Conservation (phyloP, 768 basidiomycete genomes). For the Psilocybe cyanescens region DNA sequence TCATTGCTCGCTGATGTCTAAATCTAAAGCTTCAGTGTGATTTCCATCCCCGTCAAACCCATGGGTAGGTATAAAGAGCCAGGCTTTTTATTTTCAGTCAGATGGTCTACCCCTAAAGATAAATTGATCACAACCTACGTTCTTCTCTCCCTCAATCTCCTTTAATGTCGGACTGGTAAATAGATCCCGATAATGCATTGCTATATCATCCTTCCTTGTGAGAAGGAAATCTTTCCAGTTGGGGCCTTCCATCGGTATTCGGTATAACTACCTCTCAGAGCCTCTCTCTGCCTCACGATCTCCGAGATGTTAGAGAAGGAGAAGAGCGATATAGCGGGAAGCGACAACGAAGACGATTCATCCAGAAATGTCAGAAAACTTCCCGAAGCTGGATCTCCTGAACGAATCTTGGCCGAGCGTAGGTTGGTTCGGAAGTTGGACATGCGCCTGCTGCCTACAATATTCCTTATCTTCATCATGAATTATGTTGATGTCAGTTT, state of each 20-base stretch:
- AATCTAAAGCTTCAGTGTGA: too few species aligned
- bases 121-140: not conserved
- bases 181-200: not conserved
- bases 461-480: constrained; percentile 65
- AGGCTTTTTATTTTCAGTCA: not conserved
- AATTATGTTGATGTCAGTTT: constrained; percentile 66
- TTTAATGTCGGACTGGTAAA: not conserved
- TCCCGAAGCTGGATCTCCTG: constrained; percentile 25
- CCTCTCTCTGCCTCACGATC: not conserved
- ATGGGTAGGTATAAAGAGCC: not conserved
- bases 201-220: not conserved
- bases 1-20: too few species aligned
- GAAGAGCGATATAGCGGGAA: constrained; percentile 8
- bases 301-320: constrained; percentile 21
- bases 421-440: constrained; percentile 62
- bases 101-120: not conserved
- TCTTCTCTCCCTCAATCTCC: not conserved
- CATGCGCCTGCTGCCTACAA: constrained; percentile 55
- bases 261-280: too few species aligned
- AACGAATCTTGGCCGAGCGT: constrained; percentile 40
- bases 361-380: constrained; percentile 11
- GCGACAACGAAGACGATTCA: not conserved
- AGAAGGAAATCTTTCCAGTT: too few species aligned
- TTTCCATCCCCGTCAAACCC: too few species aligned
- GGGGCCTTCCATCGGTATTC: too few species aligned